These are phyloP conservation scores for Osmanthus fragrans DNA, from an alignment of 257 asterid species.

Conservation along the genomic window DNA sequence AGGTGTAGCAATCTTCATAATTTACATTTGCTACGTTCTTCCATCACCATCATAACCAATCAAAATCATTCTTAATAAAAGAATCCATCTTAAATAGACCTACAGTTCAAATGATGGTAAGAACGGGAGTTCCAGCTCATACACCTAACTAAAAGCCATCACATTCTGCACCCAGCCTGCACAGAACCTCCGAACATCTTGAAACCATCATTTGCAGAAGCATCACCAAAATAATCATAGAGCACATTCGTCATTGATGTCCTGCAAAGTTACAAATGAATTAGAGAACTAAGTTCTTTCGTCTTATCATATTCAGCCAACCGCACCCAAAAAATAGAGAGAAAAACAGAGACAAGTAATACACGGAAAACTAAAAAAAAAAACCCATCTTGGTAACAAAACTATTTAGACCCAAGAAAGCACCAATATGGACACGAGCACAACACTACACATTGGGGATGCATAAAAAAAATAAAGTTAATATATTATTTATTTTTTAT, in stretches of 20 bases:
- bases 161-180: background rate
- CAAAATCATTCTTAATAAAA: constrained; percentile 15
- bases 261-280: constrained; percentile 15
- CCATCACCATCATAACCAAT: constrained; percentile 34
- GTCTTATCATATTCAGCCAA: background rate
- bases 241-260: background rate
- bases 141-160: constrained; percentile 16
- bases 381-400: background rate
- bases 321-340: background rate
- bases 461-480: too few species aligned
- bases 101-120: constrained; percentile 22
- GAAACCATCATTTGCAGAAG: background rate
- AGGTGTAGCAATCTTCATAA: constrained; percentile 23
- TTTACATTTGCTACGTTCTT: constrained; percentile 37
- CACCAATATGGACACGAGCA: background rate
- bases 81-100: constrained; percentile 14
- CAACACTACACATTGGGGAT: background rate
- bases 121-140: constrained; percentile 12
- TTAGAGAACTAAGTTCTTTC: background rate
- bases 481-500: too few species aligned
- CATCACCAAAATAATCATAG: background rate
- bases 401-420: background rate
- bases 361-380: background rate
- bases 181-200: background rate
- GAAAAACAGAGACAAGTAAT: background rate